These are phyloP conservation scores for Neckera pumila DNA, from an alignment of 225 moss, liverwort and hornwort genomes.

Conservation along the genomic window DNA sequence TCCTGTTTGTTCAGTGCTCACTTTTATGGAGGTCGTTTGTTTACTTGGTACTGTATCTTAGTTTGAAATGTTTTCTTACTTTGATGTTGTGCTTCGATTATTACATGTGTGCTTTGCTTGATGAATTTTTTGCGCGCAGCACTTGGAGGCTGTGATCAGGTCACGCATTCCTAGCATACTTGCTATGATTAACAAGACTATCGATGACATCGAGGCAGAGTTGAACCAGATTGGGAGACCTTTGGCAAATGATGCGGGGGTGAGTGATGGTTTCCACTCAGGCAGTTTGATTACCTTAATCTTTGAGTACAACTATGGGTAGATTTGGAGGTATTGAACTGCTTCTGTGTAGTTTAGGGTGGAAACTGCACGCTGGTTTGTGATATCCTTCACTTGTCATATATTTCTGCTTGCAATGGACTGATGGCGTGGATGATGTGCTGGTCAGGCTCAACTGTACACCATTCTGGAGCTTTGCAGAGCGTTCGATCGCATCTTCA, in stretches of 20 bases:
- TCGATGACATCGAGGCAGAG: constrained; percentile 49
- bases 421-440: not conserved
- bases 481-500: constrained; percentile 54
- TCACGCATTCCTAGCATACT: constrained; percentile 43
- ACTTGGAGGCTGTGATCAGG: constrained; percentile 46
- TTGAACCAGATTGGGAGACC: constrained; percentile 52
- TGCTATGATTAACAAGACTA: constrained; percentile 48
- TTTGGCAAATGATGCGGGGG: constrained; percentile 46
- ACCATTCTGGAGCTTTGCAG: constrained; percentile 62
- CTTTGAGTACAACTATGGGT: not conserved
- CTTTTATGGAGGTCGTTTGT: not conserved
- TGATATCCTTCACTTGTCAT: not conserved
- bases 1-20: not conserved
- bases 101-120: not conserved
- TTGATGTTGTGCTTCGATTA: not conserved
- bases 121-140: constrained; percentile 6
- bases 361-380: not conserved
- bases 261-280: not conserved
- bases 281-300: not conserved
- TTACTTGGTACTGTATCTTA: not conserved
- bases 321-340: not conserved
- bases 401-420: not conserved
- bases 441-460: constrained; percentile 49
- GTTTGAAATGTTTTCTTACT: not conserved
- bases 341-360: not conserved